These are phyloP conservation scores for Elongisporangium anandrum DNA, from an alignment of 352 stramenopile genomes.

Conservation along the genomic window DNA sequence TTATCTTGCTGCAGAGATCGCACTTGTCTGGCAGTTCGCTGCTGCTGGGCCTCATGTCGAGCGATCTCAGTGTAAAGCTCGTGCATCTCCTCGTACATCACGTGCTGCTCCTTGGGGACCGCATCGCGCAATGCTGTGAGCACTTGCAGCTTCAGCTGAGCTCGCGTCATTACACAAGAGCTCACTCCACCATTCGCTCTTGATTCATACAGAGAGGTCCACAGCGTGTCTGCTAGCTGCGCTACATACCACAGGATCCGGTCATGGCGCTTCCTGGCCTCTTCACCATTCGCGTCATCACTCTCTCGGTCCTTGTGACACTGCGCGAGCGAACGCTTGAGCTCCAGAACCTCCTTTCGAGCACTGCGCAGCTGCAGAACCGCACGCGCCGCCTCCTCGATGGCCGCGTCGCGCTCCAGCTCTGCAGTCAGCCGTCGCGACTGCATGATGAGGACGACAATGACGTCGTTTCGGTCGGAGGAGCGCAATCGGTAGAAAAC, in stretches of 20 bases:
- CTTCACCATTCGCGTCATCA: background rate
- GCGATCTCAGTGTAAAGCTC: conserved; percentile 18
- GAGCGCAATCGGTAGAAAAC: background rate
- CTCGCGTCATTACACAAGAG: background rate
- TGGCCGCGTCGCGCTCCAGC: conserved; percentile 24
- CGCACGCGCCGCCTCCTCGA: conserved; percentile 24
- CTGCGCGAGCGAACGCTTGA: conserved; percentile 3
- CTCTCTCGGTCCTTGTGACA: background rate
- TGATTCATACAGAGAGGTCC: conserved; percentile 5
- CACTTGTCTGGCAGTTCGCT: conserved; percentile 4
- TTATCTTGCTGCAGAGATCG: conserved; percentile 6
- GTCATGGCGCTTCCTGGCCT: conserved; percentile 3
- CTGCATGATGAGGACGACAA: background rate
- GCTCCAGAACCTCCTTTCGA: conserved; percentile 5
- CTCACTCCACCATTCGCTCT: background rate
- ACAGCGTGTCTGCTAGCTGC: conserved; percentile 15
- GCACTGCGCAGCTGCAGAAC: conserved; percentile 6
- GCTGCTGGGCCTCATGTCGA: conserved; percentile 5
- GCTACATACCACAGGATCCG: conserved; percentile 19
- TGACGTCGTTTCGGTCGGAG: conserved; percentile 4
- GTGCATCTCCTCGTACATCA: conserved; percentile 28
- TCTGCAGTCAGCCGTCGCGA: conserved; percentile 3
- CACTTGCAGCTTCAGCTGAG: conserved; percentile 9
- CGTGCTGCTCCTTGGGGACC: conserved; percentile 8
- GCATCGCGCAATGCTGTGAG: conserved; percentile 16